Evolutionary conservation across 169 alveolate species (phyloP).

Genomic region (Cryptosporidium parvum): DNA sequence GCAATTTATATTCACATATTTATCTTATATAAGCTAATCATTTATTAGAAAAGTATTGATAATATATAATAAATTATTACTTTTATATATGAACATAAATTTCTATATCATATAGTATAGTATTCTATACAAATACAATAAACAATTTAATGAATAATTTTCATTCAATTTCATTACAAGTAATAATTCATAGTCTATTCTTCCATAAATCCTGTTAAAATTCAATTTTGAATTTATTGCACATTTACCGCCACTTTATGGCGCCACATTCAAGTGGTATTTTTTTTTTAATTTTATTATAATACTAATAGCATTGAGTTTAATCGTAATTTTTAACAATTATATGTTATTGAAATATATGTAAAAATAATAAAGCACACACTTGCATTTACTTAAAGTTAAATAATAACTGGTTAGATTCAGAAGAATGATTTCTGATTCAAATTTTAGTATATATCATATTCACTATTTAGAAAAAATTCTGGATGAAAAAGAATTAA

Average conservation of each 20-base stretch:
- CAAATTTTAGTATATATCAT: slow-evolving; percentile 19
- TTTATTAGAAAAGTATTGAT: no score
- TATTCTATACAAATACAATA: not conserved
- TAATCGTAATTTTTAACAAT: not conserved
- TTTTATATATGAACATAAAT: not conserved
- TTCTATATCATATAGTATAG: not conserved
- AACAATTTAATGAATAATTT: not conserved
- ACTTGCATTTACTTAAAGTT: not conserved
- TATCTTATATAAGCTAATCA: not conserved
- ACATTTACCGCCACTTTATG: not conserved
- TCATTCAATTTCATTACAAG: not conserved
- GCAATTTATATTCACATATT: not conserved
- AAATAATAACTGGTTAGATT: not conserved
- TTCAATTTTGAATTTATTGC: slow-evolving; percentile 4
- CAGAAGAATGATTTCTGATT: slow-evolving; percentile 45
- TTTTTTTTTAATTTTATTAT: not conserved
- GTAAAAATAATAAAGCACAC: not conserved
- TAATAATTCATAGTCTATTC: not conserved
- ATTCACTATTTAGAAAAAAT: slow-evolving; percentile 37
- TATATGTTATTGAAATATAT: not conserved
- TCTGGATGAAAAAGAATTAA: slow-evolving; percentile 35
- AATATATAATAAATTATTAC: not conserved
- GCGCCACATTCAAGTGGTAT: slow-evolving; percentile 2
- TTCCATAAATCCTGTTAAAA: not conserved
- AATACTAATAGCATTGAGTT: not conserved